Evolutionary conservation across 176 grass and related monocot species (phyloP).

Genomic region (Elaeis guineensis): DNA sequence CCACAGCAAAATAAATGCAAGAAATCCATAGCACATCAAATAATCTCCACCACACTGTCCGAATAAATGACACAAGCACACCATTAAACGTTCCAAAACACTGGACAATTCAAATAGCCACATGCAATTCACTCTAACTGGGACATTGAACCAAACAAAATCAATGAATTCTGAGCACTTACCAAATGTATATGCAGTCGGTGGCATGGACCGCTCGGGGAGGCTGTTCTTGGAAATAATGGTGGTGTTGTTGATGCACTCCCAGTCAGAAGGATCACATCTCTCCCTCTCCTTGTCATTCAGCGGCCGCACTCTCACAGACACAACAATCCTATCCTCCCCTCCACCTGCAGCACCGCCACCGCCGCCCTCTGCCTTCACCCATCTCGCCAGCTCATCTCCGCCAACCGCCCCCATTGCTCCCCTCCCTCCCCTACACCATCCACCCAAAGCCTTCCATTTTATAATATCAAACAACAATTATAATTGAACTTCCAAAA

Average conservation of each 20-base stretch:
- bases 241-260: conserved; percentile 52
- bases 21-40: too few species aligned
- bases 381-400: too few species aligned
- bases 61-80: not conserved
- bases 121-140: too few species aligned
- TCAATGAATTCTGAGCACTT: conserved; percentile 9
- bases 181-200: conserved; percentile 62
- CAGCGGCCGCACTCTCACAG: conserved; percentile 69
- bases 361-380: conserved; percentile 22
- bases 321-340: conserved; percentile 72
- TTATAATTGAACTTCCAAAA: too few species aligned
- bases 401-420: too few species aligned
- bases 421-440: not conserved
- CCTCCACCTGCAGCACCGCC: conserved; percentile 18
- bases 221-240: conserved; percentile 55
- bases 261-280: conserved; percentile 56
- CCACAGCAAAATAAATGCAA: too few species aligned
- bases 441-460: too few species aligned
- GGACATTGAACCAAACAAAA: too few species aligned
- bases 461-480: too few species aligned
- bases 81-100: too few species aligned
- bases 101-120: too few species aligned
- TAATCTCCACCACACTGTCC: too few species aligned
- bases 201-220: conserved; percentile 66
- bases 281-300: conserved; percentile 59